Base-by-base conservation (phyloP, 2,329 filamentous ascomycete genomes). In the Penicillium sp. region DNA sequence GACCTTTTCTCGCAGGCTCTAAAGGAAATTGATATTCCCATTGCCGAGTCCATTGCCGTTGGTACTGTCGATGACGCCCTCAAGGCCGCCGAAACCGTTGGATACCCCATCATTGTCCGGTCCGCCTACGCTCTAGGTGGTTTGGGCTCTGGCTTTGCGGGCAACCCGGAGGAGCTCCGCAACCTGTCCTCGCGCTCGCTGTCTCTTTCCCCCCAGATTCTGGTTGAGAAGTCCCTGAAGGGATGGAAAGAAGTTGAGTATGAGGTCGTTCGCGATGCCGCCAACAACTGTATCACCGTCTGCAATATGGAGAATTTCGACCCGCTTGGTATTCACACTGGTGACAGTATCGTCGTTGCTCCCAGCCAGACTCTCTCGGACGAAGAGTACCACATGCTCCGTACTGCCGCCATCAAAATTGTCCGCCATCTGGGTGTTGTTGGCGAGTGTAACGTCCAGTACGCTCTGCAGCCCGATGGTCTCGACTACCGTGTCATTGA, bases 241-340 rank as follows among this genome's bases (percentile, higher is more conserved):
- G 92, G 92, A 66, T 98, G 92, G 92, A 98, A 98, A 71, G 92
- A 98, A 69, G 84, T 95, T 34, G 92, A 98, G 68, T 98, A 96
- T 61, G 92, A 96, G 69, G 92, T 96, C 41, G 92, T 96, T 47
- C 85, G 92, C 56, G 92, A 98, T 66, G 90, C 87, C 37, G 82
- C 85, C 65, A 93, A 96, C 76, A 98, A 98, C 77, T 96, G 92
- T 66, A 96, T 96, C 59, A 96, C 90, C 3, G 90, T 96, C 54
- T 96, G 90, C 76, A 96, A 93, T 72, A 93, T 93, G 86, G 87
- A 94, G 68, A 96, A 96, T 76, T 96, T 96, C 57, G 92, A 96
- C 61, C 92, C 92, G 50, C 79, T 98, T 25, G 92, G 92, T 59
- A 93, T 95, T 39, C 92, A 98, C 69, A 98, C 92, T 31, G 92